A percentile compares a stretch with the other conserved stretches of the same genome.
Evolutionary conservation across 179 eudicot genomes (phyloP).

Genomic region (Monotropa hypopitys): DNA sequence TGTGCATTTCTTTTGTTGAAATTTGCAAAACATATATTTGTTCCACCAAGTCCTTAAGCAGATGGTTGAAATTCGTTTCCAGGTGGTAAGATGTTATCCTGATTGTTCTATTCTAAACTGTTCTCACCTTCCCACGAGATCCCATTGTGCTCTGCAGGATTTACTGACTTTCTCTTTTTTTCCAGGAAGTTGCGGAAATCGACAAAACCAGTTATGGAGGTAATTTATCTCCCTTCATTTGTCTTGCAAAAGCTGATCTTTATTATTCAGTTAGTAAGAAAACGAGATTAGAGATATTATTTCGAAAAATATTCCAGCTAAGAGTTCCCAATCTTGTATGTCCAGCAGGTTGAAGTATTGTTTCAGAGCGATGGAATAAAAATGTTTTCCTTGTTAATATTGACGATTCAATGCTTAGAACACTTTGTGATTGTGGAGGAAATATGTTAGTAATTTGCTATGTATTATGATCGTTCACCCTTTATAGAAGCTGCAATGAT

Average conservation of each 20-base stretch:
- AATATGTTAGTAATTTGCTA: no score
- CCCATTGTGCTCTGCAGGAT: not conserved
- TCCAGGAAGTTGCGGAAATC: slow-evolving; percentile 26
- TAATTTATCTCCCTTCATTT: slow-evolving; percentile 14
- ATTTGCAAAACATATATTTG: not conserved
- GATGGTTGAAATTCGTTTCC: not conserved
- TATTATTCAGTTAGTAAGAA: not conserved
- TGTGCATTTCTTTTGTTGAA: not conserved
- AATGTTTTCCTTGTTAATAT: no score
- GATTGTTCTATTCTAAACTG: not conserved
- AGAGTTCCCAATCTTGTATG: not conserved
- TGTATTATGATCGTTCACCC: no score
- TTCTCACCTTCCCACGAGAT: not conserved
- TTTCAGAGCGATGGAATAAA: no score
- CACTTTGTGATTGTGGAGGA: no score
- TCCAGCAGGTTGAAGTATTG: no score
- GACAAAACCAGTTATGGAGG: slow-evolving; percentile 19
- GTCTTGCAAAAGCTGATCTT: not conserved
- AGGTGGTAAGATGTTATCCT: not conserved
- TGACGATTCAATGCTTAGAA: no score
- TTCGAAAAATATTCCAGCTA: no score
- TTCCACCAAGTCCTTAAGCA: not conserved
- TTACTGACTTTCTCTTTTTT: not conserved
- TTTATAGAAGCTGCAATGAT: no score
- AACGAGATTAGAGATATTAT: not conserved